phyloP scores from a whole-genome alignment of 208 protist genomes.

The Tetramitus jugosus region DNA sequence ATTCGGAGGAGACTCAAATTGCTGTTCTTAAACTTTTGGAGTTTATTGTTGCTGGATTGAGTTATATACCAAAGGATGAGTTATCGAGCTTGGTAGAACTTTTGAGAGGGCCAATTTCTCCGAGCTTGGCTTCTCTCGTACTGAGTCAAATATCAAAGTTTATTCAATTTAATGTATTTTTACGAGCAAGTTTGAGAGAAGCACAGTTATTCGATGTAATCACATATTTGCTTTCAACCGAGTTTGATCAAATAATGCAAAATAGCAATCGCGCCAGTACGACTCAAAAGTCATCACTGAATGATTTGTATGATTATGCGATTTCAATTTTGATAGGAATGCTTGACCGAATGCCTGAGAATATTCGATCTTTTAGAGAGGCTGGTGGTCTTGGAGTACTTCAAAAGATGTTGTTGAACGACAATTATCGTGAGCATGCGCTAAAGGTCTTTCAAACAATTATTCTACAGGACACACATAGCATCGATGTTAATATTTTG shows the following conservation, averaged over 20 bases:
- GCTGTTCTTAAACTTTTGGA: neutral
- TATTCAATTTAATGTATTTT: neutral
- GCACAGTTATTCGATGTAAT: neutral
- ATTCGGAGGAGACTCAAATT: neutral
- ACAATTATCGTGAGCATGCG: neutral
- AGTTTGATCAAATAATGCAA: neutral
- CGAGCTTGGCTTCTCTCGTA: neutral
- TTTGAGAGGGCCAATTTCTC: neutral
- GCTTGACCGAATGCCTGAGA: neutral
- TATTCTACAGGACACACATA: slow-evolving; percentile 3
- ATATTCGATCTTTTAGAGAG: neutral
- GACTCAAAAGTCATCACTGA: no score
- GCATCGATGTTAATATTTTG: slow-evolving; percentile 1
- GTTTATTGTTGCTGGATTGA: slow-evolving; percentile 1
- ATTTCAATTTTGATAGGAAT: neutral
- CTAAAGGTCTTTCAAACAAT: slow-evolving; percentile 13
- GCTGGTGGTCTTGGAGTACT: neutral
- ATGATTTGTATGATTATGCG: neutral
- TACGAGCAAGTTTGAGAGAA: neutral
- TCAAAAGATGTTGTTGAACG: slow-evolving; percentile 8
- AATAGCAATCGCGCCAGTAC: no score
- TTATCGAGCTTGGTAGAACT: neutral
- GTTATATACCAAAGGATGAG: neutral
- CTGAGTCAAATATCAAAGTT: neutral
- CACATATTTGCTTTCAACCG: neutral